A percentile compares a stretch with the other conserved stretches of the same genome.
phyloP scores from a whole-genome alignment of 2,329 filamentous ascomycete genomes.

The Epichloe brachyelytri region DNA sequence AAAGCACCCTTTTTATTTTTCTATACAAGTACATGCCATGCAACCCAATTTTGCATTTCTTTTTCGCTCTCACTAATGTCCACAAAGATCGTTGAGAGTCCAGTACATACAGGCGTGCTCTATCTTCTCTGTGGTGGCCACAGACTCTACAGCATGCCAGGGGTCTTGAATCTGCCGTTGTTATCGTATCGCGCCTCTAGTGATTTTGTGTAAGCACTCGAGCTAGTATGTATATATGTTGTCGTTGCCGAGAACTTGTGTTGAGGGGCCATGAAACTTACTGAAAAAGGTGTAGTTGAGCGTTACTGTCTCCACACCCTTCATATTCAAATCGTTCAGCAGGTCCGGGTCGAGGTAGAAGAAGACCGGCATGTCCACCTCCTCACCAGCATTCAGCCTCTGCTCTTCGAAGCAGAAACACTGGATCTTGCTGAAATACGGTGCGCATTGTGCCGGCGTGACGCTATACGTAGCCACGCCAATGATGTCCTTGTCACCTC shows the following conservation, averaged over 20 bases:
- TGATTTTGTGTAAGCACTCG: not conserved
- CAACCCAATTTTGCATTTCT: not conserved
- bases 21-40: not conserved
- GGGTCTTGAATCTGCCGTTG: constrained; percentile 30
- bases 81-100: not conserved
- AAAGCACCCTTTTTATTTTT: not conserved
- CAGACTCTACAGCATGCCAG: constrained; percentile 12
- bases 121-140: not conserved
- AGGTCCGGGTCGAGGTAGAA: constrained; percentile 98
- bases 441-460: constrained; percentile 86
- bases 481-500: constrained; percentile 82
- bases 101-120: not conserved
- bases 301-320: constrained; percentile 86
- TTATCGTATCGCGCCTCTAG: constrained; percentile 34
- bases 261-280: constrained; percentile 33
- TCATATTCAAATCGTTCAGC: constrained; percentile 84
- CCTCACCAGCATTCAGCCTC: constrained; percentile 85
- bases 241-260: no score
- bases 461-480: constrained; percentile 97
- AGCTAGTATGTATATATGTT: not conserved
- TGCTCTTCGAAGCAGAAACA: constrained; percentile 99
- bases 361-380: constrained; percentile 98
- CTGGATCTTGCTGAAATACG: constrained; percentile 98
- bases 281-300: constrained; percentile 98
- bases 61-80: not conserved